A percentile compares a stretch with the other conserved stretches of the same genome.
phyloP scores from a whole-genome alignment of 2,329 filamentous ascomycete genomes.

The Nothopassalora personata region DNA sequence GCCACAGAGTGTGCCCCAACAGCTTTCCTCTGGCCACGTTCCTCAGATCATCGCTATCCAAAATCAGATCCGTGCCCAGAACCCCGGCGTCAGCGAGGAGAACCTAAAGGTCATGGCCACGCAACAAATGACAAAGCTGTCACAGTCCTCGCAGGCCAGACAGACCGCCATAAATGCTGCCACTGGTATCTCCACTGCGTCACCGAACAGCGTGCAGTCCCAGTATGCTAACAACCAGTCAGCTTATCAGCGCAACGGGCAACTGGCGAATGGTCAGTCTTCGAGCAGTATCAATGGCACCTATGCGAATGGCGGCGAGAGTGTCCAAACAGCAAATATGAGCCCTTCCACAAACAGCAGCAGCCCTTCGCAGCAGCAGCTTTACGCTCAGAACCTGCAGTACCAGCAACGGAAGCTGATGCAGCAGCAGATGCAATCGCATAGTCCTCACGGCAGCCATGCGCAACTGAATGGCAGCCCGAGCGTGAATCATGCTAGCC shows the following conservation, averaged over 20 bases:
- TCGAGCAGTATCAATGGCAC: slow-evolving; percentile 6
- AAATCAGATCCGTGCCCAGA: slow-evolving; percentile 47
- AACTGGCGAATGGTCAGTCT: slow-evolving; percentile 13
- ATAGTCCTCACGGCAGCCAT: slow-evolving; percentile 22
- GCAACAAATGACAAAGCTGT: slow-evolving; percentile 43
- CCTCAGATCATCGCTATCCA: slow-evolving; percentile 51
- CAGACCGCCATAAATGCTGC: slow-evolving; percentile 38
- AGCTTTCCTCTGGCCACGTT: slow-evolving; percentile 50
- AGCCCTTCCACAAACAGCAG: slow-evolving; percentile 5
- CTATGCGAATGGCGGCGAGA: slow-evolving; percentile 8
- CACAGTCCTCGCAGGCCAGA: slow-evolving; percentile 28
- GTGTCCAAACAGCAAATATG: slow-evolving; percentile 16
- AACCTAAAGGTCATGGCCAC: slow-evolving; percentile 51
- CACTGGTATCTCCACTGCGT: slow-evolving; percentile 24
- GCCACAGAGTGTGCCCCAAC: slow-evolving; percentile 35
- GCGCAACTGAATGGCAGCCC: slow-evolving; percentile 27
- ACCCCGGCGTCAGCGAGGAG: slow-evolving; percentile 49
- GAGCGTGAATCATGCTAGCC: slow-evolving; percentile 26
- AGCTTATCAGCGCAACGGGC: slow-evolving; percentile 24
- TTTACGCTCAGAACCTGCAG: slow-evolving; percentile 30
- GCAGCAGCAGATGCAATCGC: slow-evolving; percentile 25
- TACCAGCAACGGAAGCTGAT: slow-evolving; percentile 28
- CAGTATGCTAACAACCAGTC: slow-evolving; percentile 24
- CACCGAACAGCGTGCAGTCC: slow-evolving; percentile 14
- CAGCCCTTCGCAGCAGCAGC: slow-evolving; percentile 16